Conservation (phyloP, 2,329 filamentous ascomycete genomes). For the Fusarium caatingaense region DNA sequence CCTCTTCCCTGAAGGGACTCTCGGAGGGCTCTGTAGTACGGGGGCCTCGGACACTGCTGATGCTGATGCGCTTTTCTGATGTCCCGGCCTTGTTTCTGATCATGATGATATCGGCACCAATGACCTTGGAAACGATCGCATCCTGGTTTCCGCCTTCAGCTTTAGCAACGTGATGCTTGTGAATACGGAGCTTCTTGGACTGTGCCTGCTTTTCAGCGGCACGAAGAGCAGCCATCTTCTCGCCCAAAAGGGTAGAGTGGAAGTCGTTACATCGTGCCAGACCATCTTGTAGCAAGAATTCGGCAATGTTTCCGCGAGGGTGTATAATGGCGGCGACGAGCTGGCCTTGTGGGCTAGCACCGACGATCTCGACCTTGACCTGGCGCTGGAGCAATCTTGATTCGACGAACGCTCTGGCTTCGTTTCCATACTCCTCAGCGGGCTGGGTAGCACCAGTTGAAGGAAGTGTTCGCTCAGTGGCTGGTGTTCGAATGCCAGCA, state of each 20-base stretch:
- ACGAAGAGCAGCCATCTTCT: constrained; percentile 86
- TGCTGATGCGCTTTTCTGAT: constrained; percentile 86
- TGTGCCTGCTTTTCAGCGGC: constrained; percentile 89
- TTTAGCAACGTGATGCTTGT: constrained; percentile 83
- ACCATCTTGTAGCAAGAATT: constrained; percentile 88
- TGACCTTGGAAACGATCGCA: constrained; percentile 84
- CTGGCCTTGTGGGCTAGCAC: constrained; percentile 88
- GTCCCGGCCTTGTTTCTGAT: constrained; percentile 84
- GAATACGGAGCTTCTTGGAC: constrained; percentile 79
- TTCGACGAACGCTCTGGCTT: constrained; percentile 90
- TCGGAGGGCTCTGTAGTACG: constrained; percentile 88
- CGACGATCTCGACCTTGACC: constrained; percentile 84
- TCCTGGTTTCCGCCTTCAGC: constrained; percentile 75
- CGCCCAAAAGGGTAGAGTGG: constrained; percentile 90
- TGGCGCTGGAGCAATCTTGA: constrained; percentile 85
- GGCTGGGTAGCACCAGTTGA: constrained; percentile 83
- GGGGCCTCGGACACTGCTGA: constrained; percentile 95
- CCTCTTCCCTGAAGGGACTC: constrained; percentile 88
- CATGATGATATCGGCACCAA: constrained; percentile 89
- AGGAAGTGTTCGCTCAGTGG: constrained; percentile 85
- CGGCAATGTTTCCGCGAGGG: constrained; percentile 91
- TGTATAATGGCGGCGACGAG: constrained; percentile 90
- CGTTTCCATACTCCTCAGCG: constrained; percentile 89
- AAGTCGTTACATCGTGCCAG: constrained; percentile 94
- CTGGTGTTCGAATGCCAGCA: constrained; percentile 87